A percentile compares a stretch with the other conserved stretches of the same genome.
Evolutionary conservation across 2,329 filamentous ascomycete genomes (phyloP).

Genomic region (Pleomassaria siparia): DNA sequence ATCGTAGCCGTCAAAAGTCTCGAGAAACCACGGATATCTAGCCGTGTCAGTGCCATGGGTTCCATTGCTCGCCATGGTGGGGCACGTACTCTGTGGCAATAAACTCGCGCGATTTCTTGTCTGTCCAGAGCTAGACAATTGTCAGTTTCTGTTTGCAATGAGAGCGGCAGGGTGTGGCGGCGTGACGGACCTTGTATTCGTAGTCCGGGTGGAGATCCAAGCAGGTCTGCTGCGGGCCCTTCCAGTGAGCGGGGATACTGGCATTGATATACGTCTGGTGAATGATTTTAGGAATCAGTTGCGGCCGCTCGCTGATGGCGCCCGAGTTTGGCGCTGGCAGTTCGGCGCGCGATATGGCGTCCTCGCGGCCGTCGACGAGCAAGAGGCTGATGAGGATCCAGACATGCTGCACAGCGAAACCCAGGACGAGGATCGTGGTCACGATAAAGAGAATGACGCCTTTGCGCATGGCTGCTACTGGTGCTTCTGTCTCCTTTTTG

Average conservation of each 20-base stretch:
- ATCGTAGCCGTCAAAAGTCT: conserved; percentile 72
- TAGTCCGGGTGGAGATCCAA: conserved; percentile 68
- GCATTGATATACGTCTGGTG: conserved; percentile 76
- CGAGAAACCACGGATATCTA: conserved; percentile 73
- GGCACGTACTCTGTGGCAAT: conserved; percentile 60
- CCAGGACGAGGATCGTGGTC: conserved; percentile 64
- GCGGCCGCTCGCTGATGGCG: conserved; percentile 57
- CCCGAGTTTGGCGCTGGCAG: conserved; percentile 66
- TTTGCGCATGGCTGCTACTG: conserved; percentile 56
- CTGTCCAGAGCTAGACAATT: conserved; percentile 69
- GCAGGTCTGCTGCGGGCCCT: conserved; percentile 65
- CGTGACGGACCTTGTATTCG: conserved; percentile 64
- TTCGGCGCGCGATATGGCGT: conserved; percentile 67
- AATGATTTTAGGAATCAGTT: conserved; percentile 74
- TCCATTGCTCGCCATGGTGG: neutral
- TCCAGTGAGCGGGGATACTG: conserved; percentile 68
- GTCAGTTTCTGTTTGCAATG: conserved; percentile 26
- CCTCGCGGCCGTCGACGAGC: conserved; percentile 65
- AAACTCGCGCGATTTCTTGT: conserved; percentile 68
- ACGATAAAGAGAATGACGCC: conserved; percentile 65
- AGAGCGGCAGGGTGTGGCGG: neutral
- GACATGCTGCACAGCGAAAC: conserved; percentile 66
- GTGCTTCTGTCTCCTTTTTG: conserved; percentile 25
- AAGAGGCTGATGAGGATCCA: conserved; percentile 72
- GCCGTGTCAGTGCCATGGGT: conserved; percentile 12